Base-by-base conservation (phyloP, 192 early-diverging fungal genomes). In the Coemansia sp. region DNA sequence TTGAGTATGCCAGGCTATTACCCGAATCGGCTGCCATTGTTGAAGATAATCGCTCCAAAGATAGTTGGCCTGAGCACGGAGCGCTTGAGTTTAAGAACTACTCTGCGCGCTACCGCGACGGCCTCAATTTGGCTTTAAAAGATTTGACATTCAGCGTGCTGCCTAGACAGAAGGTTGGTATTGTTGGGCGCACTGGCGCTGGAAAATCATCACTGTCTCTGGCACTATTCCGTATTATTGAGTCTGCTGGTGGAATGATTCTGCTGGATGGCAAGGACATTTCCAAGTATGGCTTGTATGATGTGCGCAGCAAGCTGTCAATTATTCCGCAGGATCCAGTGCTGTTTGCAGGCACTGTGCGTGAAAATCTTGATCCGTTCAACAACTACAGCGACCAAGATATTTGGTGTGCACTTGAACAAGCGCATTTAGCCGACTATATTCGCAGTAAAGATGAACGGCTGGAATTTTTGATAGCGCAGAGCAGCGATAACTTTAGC, bases 401-500 rank as follows among this genome's bases (percentile, higher is more conserved):
- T 16, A 73, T 95, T 32, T 95, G 93, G 93, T 18, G 71, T 7
- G 88, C 84, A 0, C 70, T 94, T 7, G 85, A 89, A 56, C 75
- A 82, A 4, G 83, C 90, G 1, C 85, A 86, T 51, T 74, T 97
- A 28, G 88, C 90, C 65, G 68, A 81, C 10, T 80, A 87, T 58
- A 70, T 97, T 27, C 72, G 75, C 22, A 59, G 78, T 30, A 68
- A 92, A 53, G 82, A 85, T 0, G 84, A 84, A 16, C 85, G 86
- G 23, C 81, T 95, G n/a, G 90, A 93, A 19, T 82, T 82, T 2
- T 55, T 61, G 32, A 86, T 97, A 2, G 67, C 85, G 16, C 91
- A 94, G 59, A 85, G 87, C 52, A 94, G 95, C 16, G 76, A 85
- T 26, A 95, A 95, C 81, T 91, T 94, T 65, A 92, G 92, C 32